Evolutionary conservation across 2,329 filamentous ascomycete genomes (phyloP), one percentile per base, ranked within the genome.

Genomic region (Nemania abortiva): DNA sequence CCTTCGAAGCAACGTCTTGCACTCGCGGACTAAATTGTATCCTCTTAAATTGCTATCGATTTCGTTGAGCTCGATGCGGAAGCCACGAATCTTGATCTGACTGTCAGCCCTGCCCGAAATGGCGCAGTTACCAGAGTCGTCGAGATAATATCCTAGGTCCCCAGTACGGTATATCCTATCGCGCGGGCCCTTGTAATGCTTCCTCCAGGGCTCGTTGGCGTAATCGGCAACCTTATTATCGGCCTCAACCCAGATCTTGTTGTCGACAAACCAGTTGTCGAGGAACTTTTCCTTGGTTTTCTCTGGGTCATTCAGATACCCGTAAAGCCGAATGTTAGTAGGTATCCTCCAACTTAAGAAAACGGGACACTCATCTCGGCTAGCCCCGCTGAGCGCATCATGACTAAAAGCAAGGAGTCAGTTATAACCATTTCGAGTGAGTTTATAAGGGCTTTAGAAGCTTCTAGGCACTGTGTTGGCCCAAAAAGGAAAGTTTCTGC

Each of bases 61-160:
- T 74, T 98, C 96, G 71, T 91, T 92, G 54, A 98, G 89, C 82
- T 99, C 96, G 74, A 99, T 97, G 70, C 95, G 88, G 86, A 98
- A 98, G 1, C 95, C 95, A 69, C 96, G 91, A 73, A 98, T 95
- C 85, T 98, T 99, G 83, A 98, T 93, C 79, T 98, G 95, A 73
- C 91, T 88, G 77, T 98, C 95, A 27, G 90, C 90, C 67, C 96
- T 87, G 24, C 95, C 95, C 10, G 92, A 91, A 18, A 70, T 65
- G 42, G 60, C 27, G 73, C 66, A 13, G 67, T 61, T 65, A 70
- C 75, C 11, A 68, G 70, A 22, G 65, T 63, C 52, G 2, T 56
- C 58, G 20, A 73, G 72, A 24, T 74, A 75, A 2, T 88, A 85
- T 3, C 95, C 95, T 3, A 99, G 83, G 79, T 98, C 95, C 29